Percentiles rank a stretch among this genome's conserved stretches.
phyloP scores from a whole-genome alignment of 176 grass and related monocot species.

The Raddia guianensis region DNA sequence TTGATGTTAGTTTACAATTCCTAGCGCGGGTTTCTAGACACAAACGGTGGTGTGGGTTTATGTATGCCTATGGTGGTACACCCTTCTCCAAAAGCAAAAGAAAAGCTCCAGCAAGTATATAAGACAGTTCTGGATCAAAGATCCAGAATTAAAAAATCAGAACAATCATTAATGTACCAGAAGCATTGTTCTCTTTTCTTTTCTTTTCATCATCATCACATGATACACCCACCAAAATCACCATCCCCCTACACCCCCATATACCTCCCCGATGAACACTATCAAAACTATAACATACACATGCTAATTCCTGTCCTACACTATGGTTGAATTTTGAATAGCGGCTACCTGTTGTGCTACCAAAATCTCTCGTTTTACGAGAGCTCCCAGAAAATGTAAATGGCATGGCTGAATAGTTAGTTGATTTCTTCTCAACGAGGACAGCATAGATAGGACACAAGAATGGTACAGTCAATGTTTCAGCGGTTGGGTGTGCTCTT shows the following conservation, averaged over 20 bases:
- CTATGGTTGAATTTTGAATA: constrained; percentile 46
- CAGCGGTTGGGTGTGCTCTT: constrained; percentile 61
- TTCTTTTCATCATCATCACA: constrained; percentile 48
- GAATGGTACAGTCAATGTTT: constrained; percentile 50
- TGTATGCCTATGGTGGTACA: too few relatives aligned
- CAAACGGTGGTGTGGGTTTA: too few relatives aligned
- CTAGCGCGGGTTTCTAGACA: too few relatives aligned
- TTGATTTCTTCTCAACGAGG: constrained; percentile 26
- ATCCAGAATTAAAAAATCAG: background rate
- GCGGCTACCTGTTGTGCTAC: constrained; percentile 42
- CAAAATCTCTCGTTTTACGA: constrained; percentile 37
- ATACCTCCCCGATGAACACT: constrained; percentile 45
- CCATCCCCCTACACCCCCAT: constrained; percentile 17
- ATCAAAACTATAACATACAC: constrained; percentile 47
- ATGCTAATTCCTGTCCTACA: constrained; percentile 47
- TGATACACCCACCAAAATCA: constrained; percentile 9
- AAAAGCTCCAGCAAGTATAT: background rate
- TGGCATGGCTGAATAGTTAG: constrained; percentile 21
- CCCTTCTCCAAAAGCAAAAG: too few relatives aligned
- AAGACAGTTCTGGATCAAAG: background rate
- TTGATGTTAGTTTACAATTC: too few relatives aligned
- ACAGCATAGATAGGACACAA: constrained; percentile 41
- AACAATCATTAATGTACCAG: background rate
- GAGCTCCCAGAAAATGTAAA: constrained; percentile 20
- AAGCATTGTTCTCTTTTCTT: background rate